Conservation (phyloP, 768 basidiomycete species). For the Lactifluus echinatus region DNA sequence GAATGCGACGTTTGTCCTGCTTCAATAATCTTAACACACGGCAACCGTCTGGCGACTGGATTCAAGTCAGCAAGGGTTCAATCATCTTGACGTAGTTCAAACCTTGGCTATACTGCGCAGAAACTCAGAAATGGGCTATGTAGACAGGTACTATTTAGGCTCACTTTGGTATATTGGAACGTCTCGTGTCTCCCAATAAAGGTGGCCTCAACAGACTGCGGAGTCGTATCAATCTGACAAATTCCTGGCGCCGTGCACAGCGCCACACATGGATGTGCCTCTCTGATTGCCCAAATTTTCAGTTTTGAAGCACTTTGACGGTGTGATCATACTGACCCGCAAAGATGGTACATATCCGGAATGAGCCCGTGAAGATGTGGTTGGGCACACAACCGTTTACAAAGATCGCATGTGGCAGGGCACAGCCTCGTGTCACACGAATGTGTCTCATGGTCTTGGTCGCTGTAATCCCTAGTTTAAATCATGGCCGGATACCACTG, state of each 20-base stretch:
- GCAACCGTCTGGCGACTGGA: constrained; percentile 43
- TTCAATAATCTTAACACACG: constrained; percentile 40
- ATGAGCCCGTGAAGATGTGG: constrained; percentile 45
- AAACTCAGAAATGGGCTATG: not conserved
- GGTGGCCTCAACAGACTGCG: constrained; percentile 52
- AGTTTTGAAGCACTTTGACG: not conserved
- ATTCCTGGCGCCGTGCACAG: constrained; percentile 40
- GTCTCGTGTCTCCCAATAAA: constrained; percentile 52
- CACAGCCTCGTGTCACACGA: constrained; percentile 45
- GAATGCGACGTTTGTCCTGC: constrained; percentile 34
- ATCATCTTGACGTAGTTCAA: not conserved
- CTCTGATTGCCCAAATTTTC: constrained; percentile 29
- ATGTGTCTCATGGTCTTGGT: constrained; percentile 38
- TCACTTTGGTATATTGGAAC: constrained; percentile 57
- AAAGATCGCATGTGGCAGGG: constrained; percentile 46
- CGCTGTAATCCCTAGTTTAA: constrained; percentile 27
- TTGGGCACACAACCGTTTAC: constrained; percentile 44
- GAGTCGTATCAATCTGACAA: constrained; percentile 50
- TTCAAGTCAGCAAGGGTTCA: not conserved
- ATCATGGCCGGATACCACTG: too few relatives aligned
- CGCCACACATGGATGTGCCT: constrained; percentile 42
- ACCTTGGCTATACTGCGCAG: constrained; percentile 46
- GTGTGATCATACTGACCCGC: constrained; percentile 37
- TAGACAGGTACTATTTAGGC: not conserved
- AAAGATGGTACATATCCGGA: constrained; percentile 38